phyloP scores from a whole-genome alignment of 1,284 basidiomycete species.

The Cryptococcus wingfieldii region DNA sequence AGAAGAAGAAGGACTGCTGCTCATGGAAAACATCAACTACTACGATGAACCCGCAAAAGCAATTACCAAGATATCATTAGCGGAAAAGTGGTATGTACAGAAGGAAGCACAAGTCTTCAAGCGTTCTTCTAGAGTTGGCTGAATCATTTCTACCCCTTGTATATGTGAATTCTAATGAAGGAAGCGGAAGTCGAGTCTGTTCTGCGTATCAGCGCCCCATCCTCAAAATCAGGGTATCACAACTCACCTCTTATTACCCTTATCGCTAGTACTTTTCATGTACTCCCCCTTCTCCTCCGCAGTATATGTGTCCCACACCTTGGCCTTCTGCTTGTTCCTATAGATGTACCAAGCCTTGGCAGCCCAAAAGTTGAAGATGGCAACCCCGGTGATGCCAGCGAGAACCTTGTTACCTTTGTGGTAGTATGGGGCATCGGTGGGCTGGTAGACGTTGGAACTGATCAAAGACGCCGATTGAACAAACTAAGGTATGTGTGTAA shows the following conservation, averaged over 20 bases:
- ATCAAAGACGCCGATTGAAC: slow-evolving; percentile 33
- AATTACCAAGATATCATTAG: too few species aligned
- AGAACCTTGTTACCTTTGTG: slow-evolving; percentile 34
- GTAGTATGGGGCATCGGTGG: slow-evolving; percentile 29
- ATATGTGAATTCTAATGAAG: not conserved
- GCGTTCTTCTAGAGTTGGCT: too few species aligned
- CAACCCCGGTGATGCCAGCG: slow-evolving; percentile 17
- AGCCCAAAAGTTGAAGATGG: slow-evolving; percentile 16
- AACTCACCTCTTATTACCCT: slow-evolving; percentile 23
- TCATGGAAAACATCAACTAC: too few species aligned
- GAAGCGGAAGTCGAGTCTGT: slow-evolving; percentile 8
- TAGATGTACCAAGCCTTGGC: slow-evolving; percentile 18
- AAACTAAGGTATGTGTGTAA: slow-evolving; percentile 16
- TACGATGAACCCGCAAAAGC: too few species aligned
- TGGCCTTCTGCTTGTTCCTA: slow-evolving; percentile 14
- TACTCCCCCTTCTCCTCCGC: slow-evolving; percentile 20
- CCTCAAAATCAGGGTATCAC: too few species aligned
- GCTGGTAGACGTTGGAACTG: slow-evolving; percentile 36
- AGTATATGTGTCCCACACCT: slow-evolving; percentile 18
- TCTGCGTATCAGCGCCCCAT: not conserved
- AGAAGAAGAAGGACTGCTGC: too few species aligned
- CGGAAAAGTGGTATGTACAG: too few species aligned
- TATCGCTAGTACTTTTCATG: slow-evolving; percentile 22
- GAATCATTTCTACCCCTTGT: not conserved
- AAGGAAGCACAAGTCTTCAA: too few species aligned